Conservation (phyloP, 768 basidiomycete genomes). For the Thelephora aurantiotincta region DNA sequence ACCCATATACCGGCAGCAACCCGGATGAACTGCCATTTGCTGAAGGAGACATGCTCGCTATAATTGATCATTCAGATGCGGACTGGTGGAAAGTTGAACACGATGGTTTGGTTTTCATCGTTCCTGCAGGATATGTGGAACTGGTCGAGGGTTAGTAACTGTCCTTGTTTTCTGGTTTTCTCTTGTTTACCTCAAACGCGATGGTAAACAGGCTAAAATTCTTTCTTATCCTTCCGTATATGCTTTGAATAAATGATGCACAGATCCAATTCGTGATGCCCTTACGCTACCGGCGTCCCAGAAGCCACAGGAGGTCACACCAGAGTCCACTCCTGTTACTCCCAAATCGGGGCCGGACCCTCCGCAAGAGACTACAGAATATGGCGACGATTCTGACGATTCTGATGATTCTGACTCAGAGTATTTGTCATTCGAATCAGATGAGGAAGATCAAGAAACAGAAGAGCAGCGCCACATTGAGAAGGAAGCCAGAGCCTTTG, state of each 20-base stretch:
- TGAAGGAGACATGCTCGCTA: slow-evolving; percentile 64
- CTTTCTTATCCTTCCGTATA: slow-evolving; percentile 31
- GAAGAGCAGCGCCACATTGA: slow-evolving; percentile 37
- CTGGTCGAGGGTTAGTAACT: slow-evolving; percentile 77
- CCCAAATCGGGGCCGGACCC: slow-evolving; percentile 8
- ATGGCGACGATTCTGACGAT: slow-evolving; percentile 17
- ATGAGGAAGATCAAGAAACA: slow-evolving; percentile 17
- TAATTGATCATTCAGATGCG: slow-evolving; percentile 72
- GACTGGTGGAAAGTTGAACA: slow-evolving; percentile 97
- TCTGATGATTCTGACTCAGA: slow-evolving; percentile 25
- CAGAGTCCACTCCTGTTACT: neutral
- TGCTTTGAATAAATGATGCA: slow-evolving; percentile 7
- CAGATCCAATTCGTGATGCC: neutral
- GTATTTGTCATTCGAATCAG: slow-evolving; percentile 26
- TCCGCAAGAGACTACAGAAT: slow-evolving; percentile 9
- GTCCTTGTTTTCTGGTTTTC: slow-evolving; percentile 37
- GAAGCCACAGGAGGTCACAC: neutral
- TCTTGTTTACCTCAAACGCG: slow-evolving; percentile 37
- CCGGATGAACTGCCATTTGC: slow-evolving; percentile 76
- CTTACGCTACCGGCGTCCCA: neutral
- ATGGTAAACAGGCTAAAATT: slow-evolving; percentile 68
- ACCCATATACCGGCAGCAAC: slow-evolving; percentile 55
- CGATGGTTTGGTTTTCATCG: slow-evolving; percentile 74
- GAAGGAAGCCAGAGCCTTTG: slow-evolving; percentile 48
- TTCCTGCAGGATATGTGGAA: slow-evolving; percentile 87